These are phyloP conservation scores for Macrocybe sp. DNA, from an alignment of 1,284 basidiomycete genomes.

Conservation along the genomic window DNA sequence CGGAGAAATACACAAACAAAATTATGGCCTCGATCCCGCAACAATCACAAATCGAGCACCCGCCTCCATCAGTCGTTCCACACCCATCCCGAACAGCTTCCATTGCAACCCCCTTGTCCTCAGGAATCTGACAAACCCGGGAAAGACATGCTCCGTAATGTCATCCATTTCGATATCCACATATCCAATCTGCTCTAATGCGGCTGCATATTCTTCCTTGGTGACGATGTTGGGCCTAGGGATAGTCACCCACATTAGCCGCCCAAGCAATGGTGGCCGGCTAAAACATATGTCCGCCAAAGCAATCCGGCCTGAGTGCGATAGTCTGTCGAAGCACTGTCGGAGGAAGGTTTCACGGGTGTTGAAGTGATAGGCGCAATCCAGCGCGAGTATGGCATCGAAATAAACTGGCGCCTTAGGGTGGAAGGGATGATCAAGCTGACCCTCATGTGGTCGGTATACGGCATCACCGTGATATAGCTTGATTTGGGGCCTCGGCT, in stretches of 20 bases:
- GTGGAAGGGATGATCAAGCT: conserved; percentile 36
- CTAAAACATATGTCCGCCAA: conserved; percentile 62
- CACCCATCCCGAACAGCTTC: conserved; percentile 36
- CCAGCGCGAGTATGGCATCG: conserved; percentile 52
- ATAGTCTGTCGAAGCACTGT: conserved; percentile 41
- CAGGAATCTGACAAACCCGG: conserved; percentile 50
- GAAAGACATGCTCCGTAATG: conserved; percentile 57
- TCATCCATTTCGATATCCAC: conserved; percentile 53
- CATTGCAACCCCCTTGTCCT: conserved; percentile 36
- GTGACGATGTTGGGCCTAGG: conserved; percentile 50
- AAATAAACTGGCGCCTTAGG: conserved; percentile 27
- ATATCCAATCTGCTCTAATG: conserved; percentile 50
- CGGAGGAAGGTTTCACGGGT: conserved; percentile 45
- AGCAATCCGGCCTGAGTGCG: conserved; percentile 48
- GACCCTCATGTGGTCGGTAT: conserved; percentile 21
- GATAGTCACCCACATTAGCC: conserved; percentile 28
- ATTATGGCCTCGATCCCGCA: conserved; percentile 24
- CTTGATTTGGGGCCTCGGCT: conserved; percentile 18
- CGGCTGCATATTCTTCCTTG: conserved; percentile 37
- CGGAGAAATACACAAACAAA: neutral
- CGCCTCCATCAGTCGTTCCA: conserved; percentile 34
- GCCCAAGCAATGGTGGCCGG: conserved; percentile 22
- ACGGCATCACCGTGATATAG: conserved; percentile 50
- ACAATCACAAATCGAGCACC: conserved; percentile 58
- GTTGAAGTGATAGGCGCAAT: conserved; percentile 70